Percentiles rank a stretch among this genome's conserved stretches.
Evolutionary conservation across 495 filamentous ascomycete species (phyloP).

Genomic region (Tuber brumale): DNA sequence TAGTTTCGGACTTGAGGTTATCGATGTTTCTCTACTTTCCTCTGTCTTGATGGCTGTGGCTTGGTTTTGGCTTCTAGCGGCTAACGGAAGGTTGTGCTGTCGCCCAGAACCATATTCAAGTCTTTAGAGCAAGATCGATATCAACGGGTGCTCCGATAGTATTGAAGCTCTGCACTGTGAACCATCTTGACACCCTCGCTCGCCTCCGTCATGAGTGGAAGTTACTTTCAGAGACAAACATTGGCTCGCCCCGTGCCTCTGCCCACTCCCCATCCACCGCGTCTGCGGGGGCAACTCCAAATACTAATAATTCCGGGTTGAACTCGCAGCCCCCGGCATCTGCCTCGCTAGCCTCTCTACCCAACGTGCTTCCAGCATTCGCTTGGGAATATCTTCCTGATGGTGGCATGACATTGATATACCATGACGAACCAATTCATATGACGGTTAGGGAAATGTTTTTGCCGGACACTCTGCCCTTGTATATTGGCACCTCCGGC

Average conservation of each 20-base stretch:
- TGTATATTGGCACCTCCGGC: constrained; percentile 11
- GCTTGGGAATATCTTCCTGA: constrained; percentile 42
- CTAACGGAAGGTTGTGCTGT: constrained; percentile 19
- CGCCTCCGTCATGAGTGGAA: constrained; percentile 42
- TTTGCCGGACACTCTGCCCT: constrained; percentile 32
- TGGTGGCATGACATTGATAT: constrained; percentile 40
- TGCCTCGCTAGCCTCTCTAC: constrained; percentile 19
- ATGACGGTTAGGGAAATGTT: constrained; percentile 38
- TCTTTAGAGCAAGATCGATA: constrained; percentile 36
- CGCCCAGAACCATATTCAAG: constrained; percentile 40
- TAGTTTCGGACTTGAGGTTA: constrained; percentile 8
- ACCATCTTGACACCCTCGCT: constrained; percentile 41
- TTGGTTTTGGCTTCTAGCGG: background rate
- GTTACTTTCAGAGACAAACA: constrained; percentile 30
- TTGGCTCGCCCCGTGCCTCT: constrained; percentile 12
- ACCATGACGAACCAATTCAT: constrained; percentile 29
- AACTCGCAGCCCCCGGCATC: background rate
- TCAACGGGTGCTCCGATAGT: constrained; percentile 36
- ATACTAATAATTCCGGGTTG: background rate
- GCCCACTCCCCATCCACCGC: constrained; percentile 20
- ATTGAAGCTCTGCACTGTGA: constrained; percentile 40
- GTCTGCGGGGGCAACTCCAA: constrained; percentile 4
- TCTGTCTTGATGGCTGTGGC: background rate
- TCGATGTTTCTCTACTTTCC: background rate
- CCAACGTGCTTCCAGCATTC: constrained; percentile 34